Percentiles rank a stretch among this genome's conserved stretches.
These are phyloP conservation scores for Cenchrus fungigraminus DNA, from an alignment of 176 grass and related monocot species.

Conservation along the genomic window DNA sequence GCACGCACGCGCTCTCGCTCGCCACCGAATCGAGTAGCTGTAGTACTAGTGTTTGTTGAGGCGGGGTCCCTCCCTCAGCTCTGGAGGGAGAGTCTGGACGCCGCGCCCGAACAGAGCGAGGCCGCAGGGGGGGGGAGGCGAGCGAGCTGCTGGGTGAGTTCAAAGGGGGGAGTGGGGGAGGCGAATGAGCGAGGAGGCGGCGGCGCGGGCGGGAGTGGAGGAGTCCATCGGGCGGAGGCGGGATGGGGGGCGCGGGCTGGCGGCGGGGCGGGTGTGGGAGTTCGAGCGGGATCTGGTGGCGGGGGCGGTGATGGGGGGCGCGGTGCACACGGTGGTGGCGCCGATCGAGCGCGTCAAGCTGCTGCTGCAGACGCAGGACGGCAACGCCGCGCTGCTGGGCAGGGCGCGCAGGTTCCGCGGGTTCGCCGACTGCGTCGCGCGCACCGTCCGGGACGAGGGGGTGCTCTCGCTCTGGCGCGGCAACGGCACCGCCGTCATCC, in stretches of 20 bases:
- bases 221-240: constrained; percentile 51
- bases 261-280: constrained; percentile 58
- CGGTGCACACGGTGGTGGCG: constrained; percentile 97
- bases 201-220: constrained; percentile 44
- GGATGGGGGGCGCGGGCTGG: constrained; percentile 10
- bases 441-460: constrained; percentile 89
- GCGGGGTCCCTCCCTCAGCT: background rate
- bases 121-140: background rate
- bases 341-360: constrained; percentile 97
- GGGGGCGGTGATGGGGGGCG: constrained; percentile 91
- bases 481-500: constrained; percentile 91
- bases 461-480: constrained; percentile 94
- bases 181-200: constrained; percentile 58
- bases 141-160: background rate
- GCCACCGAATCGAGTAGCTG: constrained; percentile 4
- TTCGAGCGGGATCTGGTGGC: constrained; percentile 95
- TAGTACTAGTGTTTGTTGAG: background rate
- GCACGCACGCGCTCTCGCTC: constrained; percentile 7
- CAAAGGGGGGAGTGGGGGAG: background rate
- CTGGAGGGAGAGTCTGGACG: background rate
- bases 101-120: constrained; percentile 1
- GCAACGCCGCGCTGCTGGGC: constrained; percentile 86
- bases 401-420: constrained; percentile 71
- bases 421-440: constrained; percentile 83
- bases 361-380: constrained; percentile 97